Evolutionary conservation across 1,284 basidiomycete species (phyloP).

Genomic region (Ceratobasidium sp.): DNA sequence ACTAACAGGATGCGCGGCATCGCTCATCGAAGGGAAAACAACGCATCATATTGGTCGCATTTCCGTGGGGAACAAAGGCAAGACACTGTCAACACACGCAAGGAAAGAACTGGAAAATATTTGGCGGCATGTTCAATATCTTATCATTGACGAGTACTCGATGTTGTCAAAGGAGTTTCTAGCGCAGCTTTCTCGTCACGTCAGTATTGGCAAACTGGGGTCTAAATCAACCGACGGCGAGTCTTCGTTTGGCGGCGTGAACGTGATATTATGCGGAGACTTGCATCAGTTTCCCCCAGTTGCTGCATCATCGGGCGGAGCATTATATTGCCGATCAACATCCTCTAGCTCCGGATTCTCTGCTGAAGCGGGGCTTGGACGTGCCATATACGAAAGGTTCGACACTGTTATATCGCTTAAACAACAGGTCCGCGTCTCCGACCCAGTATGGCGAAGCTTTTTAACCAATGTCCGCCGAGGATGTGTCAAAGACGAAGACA

Average conservation of each 20-base stretch:
- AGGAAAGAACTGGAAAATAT: neutral
- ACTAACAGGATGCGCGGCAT: constrained; percentile 49
- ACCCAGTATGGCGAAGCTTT: constrained; percentile 54
- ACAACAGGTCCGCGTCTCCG: constrained; percentile 55
- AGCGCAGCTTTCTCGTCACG: constrained; percentile 48
- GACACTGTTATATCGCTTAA: constrained; percentile 54
- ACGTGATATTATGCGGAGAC: constrained; percentile 57
- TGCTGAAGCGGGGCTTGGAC: constrained; percentile 47
- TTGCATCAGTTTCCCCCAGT: constrained; percentile 60
- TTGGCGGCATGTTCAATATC: constrained; percentile 46
- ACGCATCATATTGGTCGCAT: constrained; percentile 48
- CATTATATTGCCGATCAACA: constrained; percentile 49
- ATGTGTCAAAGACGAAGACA: constrained; percentile 49
- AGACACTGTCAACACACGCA: neutral
- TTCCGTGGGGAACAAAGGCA: neutral
- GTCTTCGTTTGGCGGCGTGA: constrained; percentile 55
- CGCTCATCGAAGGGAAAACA: constrained; percentile 53
- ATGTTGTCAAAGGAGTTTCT: constrained; percentile 54
- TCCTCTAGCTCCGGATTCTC: neutral
- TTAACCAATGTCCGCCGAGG: constrained; percentile 53
- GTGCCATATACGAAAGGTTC: constrained; percentile 55
- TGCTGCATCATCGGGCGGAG: constrained; percentile 38
- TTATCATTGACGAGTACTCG: constrained; percentile 55
- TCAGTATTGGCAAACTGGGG: constrained; percentile 47
- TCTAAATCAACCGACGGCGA: neutral